Base-by-base conservation (phyloP, 495 filamentous ascomycete genomes). In the Xylaria bambusicola region DNA sequence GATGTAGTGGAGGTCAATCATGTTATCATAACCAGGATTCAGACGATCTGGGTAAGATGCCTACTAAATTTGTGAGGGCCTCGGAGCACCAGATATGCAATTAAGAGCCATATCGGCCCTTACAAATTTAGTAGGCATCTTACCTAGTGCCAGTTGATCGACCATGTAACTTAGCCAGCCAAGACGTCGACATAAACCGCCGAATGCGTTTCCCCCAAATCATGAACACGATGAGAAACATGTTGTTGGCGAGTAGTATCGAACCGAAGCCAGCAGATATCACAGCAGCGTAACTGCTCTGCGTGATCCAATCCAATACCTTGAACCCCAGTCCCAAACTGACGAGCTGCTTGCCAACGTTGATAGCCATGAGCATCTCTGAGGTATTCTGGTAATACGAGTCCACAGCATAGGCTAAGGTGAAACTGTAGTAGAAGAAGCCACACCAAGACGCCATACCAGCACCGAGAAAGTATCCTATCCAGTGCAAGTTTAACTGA, bases 391-490 rank as follows among this genome's bases (percentile, higher is more conserved):
- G 80, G 59, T 84, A 86, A 69, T 90, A 88, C 52, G 76, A 82
- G 62, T 89, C 86, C 26, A 89, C 80, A 3, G 81, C 80, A 42
- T 86, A 85, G 5, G 82, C 83, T 7, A 86, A 71, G n/a, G 81
- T 82, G 56, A 85, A 83, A 6, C 75, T 78, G 66, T 85, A 86
- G 62, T 76, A 86, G 56, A 86, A 85, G 53, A 81, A 83, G 3
- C 74, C 71, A 17, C 71, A 72, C 62, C 78, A 84, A 45, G 81
- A 75, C 17, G 72, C 72, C 77, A 86, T 80, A 0, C 71, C 77
- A 0, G 80, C 76, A 29, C 82, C 82, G 7, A 75, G 69, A 49
- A 85, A 82, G 63, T 82, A 84, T 12, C 77, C 75, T 31, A 82
- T 66, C 82, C 82, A 85, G 66, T 84, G 83, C 27, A 84, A 68